Evolutionary conservation across 2,329 filamentous ascomycete genomes (phyloP).

Genomic region (Penicillium sp.): DNA sequence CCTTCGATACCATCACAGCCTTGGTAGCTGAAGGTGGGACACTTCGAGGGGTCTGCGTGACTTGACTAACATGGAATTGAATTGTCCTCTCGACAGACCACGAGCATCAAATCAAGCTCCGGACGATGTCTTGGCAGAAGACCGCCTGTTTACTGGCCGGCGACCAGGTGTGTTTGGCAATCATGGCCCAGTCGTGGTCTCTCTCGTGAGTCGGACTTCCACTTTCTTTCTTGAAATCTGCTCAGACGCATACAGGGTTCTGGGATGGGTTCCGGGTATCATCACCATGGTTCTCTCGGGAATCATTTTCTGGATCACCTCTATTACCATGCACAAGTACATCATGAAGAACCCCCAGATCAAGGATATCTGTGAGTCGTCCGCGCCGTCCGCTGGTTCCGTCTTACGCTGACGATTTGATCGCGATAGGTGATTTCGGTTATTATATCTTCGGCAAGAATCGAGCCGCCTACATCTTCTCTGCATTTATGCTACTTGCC

Average conservation of each 20-base stretch:
- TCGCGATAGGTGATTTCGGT: constrained; percentile 43
- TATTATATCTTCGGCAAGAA: constrained; percentile 49
- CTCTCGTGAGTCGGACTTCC: constrained; percentile 38
- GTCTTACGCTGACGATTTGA: background rate
- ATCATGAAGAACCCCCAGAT: constrained; percentile 55
- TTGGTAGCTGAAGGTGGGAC: constrained; percentile 20
- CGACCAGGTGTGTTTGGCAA: constrained; percentile 52
- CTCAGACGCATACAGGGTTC: constrained; percentile 10
- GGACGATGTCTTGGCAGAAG: constrained; percentile 56
- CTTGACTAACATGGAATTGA: background rate
- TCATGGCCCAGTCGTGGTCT: constrained; percentile 54
- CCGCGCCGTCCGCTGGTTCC: background rate
- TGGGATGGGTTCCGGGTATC: constrained; percentile 25
- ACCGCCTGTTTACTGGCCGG: constrained; percentile 49
- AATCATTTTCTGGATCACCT: constrained; percentile 51
- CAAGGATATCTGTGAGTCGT: constrained; percentile 46
- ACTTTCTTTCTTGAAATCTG: background rate
- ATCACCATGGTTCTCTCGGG: constrained; percentile 45
- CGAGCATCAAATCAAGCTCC: constrained; percentile 48
- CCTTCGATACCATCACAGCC: constrained; percentile 19
- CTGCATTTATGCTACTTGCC: constrained; percentile 42
- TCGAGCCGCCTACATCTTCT: constrained; percentile 46
- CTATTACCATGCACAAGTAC: constrained; percentile 52
- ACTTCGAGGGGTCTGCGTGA: background rate
- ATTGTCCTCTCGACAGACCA: constrained; percentile 14